phyloP scores from a whole-genome alignment of 2,329 filamentous ascomycete genomes.

The Calonectria hongkongensis region DNA sequence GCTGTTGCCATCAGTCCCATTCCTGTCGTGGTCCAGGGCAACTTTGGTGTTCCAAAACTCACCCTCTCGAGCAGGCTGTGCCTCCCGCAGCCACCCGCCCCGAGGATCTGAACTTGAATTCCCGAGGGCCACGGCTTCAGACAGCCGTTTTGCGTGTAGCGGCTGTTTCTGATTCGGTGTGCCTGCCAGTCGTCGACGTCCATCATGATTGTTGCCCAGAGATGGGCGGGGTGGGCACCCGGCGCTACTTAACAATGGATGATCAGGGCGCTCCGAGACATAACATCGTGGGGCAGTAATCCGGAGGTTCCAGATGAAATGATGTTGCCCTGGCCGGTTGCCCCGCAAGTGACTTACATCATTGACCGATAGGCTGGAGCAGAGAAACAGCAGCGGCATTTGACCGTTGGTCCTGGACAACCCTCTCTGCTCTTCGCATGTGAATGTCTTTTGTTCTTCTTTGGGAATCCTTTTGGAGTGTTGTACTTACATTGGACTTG shows the following conservation, averaged over 20 bases:
- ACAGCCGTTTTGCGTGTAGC: slow-evolving; percentile 40
- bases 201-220: slow-evolving; percentile 35
- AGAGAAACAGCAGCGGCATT: background rate
- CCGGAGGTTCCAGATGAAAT: slow-evolving; percentile 20
- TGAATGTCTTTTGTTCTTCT: background rate
- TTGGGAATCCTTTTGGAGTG: no score
- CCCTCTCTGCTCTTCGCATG: background rate
- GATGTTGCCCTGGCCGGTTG: slow-evolving; percentile 21
- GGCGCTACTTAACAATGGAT: slow-evolving; percentile 31
- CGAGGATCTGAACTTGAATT: slow-evolving; percentile 45
- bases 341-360: slow-evolving; percentile 16
- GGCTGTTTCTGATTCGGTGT: slow-evolving; percentile 41
- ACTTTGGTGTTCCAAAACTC: slow-evolving; percentile 1
- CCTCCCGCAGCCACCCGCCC: slow-evolving; percentile 40
- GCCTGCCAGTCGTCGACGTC: slow-evolving; percentile 47
- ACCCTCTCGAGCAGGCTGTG: slow-evolving; percentile 42
- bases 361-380: background rate
- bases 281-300: slow-evolving; percentile 11
- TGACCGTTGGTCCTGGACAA: background rate
- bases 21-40: background rate
- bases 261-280: slow-evolving; percentile 30
- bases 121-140: slow-evolving; percentile 44
- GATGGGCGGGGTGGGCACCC: slow-evolving; percentile 3
- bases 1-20: slow-evolving; percentile 30
- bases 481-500: background rate